Conservation (phyloP, 352 stramenopile genomes). For the Pythium pyrilobum region DNA sequence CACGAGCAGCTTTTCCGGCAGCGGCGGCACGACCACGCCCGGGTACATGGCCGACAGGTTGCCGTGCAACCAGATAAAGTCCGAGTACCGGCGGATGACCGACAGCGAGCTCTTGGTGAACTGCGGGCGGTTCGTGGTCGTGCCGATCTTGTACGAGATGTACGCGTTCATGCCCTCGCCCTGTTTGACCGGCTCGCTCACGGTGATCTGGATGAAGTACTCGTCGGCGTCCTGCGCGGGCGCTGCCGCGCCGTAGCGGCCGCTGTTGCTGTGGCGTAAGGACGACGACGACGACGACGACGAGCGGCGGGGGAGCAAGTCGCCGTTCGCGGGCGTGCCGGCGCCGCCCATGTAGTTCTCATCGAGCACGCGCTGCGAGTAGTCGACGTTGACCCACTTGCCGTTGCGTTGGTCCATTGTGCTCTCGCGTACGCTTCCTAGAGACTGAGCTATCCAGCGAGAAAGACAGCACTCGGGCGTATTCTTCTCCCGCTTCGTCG, state of each 20-base stretch:
- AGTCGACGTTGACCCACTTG: conserved; percentile 89
- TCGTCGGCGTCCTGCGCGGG: conserved; percentile 9
- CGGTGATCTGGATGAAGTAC: conserved; percentile 69
- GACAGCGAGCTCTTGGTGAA: conserved; percentile 86
- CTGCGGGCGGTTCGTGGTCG: conserved; percentile 63
- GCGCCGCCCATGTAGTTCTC: conserved; percentile 22
- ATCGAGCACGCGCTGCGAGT: conserved; percentile 60
- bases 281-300: conserved; percentile 5
- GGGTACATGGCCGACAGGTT: conserved; percentile 83
- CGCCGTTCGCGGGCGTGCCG: conserved; percentile 13
- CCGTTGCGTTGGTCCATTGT: conserved; percentile 49
- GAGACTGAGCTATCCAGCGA: too few species aligned
- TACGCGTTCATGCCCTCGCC: conserved; percentile 97
- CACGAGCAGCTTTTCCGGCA: conserved; percentile 96
- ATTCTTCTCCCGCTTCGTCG: too few species aligned
- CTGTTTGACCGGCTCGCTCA: conserved; percentile 95
- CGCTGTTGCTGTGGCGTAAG: conserved; percentile 9
- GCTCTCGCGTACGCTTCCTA: neutral
- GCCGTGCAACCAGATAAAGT: conserved; percentile 96
- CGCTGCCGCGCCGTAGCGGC: neutral
- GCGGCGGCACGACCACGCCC: conserved; percentile 90
- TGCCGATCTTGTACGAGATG: conserved; percentile 95
- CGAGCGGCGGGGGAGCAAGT: too few species aligned
- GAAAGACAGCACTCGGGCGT: too few species aligned
- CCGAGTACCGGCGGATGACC: conserved; percentile 91